phyloP scores from a whole-genome alignment of 371 early-diverging fungal genomes.

The Mucor lusitanicus region DNA sequence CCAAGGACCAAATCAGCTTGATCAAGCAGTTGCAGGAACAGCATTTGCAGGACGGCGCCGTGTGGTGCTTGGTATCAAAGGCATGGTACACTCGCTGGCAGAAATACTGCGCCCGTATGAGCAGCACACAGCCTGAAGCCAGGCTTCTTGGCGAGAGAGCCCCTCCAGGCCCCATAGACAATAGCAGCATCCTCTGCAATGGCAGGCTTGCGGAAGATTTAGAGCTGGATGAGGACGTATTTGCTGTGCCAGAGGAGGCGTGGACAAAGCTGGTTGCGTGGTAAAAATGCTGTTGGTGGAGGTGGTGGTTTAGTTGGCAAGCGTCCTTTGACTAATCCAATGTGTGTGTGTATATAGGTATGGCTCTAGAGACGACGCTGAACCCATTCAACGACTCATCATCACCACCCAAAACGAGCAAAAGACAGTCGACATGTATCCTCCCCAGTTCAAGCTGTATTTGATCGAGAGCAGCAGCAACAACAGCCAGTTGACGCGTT shows the following conservation, averaged over 20 bases:
- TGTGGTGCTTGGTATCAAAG: conserved; percentile 24
- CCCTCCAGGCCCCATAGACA: conserved; percentile 24
- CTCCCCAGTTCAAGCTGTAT: conserved; percentile 25
- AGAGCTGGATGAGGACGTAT: conserved; percentile 3
- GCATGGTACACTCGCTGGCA: conserved; percentile 27
- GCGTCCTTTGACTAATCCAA: too few species aligned
- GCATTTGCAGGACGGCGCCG: conserved; percentile 10
- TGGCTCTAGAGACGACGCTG: neutral
- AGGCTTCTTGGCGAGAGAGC: conserved; percentile 13
- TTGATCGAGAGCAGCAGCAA: neutral
- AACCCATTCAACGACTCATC: conserved; percentile 14
- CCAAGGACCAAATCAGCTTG: conserved; percentile 24
- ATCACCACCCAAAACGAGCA: neutral
- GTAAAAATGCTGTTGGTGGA: too few species aligned
- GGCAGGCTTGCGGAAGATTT: conserved; percentile 14
- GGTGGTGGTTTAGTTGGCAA: too few species aligned
- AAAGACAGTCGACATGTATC: conserved; percentile 22
- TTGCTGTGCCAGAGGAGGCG: conserved; percentile 23
- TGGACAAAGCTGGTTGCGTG: conserved; percentile 24
- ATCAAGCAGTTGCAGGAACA: conserved; percentile 22
- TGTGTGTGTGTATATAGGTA: too few species aligned
- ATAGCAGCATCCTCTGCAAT: conserved; percentile 12
- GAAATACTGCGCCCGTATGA: conserved; percentile 26
- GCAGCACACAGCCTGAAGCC: conserved; percentile 1
- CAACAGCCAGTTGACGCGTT: neutral